Evolutionary conservation across 129 eudicot species (phyloP).

Genomic region (Helianthus tuberosus): DNA sequence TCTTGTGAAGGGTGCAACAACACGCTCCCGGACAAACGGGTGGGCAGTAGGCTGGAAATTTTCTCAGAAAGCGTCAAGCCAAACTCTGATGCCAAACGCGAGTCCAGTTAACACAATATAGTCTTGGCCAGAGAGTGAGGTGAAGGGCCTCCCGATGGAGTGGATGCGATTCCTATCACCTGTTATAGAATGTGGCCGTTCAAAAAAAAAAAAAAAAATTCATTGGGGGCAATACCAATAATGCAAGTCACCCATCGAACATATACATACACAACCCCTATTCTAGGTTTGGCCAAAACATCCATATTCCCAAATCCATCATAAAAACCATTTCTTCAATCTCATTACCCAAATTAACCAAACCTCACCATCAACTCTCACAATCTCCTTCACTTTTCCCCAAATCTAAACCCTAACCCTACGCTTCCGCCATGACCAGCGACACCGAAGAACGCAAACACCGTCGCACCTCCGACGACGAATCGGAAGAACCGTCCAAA

Average conservation of each 20-base stretch:
- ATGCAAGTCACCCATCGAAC: background rate
- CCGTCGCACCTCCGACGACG: slow-evolving; percentile 68
- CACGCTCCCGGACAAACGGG: no score
- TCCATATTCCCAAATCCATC: slow-evolving; percentile 19
- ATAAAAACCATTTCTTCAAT: slow-evolving; percentile 25
- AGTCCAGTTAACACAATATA: no score
- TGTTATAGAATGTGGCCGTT: no score
- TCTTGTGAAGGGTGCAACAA: no score
- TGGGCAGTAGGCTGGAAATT: no score
- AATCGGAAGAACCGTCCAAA: slow-evolving; percentile 67
- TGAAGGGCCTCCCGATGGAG: no score
- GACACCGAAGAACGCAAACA: slow-evolving; percentile 67
- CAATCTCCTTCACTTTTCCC: slow-evolving; percentile 17
- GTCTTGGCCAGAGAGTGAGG: no score
- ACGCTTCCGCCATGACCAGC: slow-evolving; percentile 53
- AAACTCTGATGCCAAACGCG: no score
- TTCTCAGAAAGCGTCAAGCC: no score
- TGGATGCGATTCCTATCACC: no score
- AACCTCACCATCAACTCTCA: slow-evolving; percentile 23
- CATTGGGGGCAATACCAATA: slow-evolving; percentile 12
- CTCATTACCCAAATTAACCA: slow-evolving; percentile 18
- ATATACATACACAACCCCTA: background rate
- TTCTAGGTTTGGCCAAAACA: slow-evolving; percentile 31
- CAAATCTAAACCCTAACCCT: slow-evolving; percentile 38
- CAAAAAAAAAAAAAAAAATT: no score